Evolutionary conservation across 257 asterid species (phyloP).

Genomic region (Linaria vulgaris): DNA sequence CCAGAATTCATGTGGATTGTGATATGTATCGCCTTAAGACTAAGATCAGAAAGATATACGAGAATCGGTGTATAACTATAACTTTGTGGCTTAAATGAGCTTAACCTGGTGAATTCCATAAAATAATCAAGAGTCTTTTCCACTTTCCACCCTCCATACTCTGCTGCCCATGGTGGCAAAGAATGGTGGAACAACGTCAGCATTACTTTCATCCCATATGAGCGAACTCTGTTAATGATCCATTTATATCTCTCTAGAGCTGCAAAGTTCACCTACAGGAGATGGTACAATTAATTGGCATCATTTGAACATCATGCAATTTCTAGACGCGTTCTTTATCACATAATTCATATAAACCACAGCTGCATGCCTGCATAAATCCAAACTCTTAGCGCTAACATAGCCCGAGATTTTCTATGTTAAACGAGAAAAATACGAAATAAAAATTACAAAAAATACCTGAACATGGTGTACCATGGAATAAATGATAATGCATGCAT

Average conservation of each 20-base stretch:
- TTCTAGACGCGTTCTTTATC: too few species aligned
- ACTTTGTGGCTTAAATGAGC: slow-evolving; percentile 2
- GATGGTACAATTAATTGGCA: background rate
- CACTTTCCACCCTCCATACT: slow-evolving; percentile 94
- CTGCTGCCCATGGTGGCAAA: slow-evolving; percentile 99
- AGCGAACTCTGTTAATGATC: slow-evolving; percentile 78
- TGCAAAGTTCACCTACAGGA: slow-evolving; percentile 71
- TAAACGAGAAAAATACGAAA: background rate
- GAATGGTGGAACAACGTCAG: slow-evolving; percentile 94
- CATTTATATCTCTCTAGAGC: slow-evolving; percentile 94
- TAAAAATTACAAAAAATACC: too few species aligned
- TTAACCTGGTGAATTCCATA: slow-evolving; percentile 85
- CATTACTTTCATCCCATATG: slow-evolving; percentile 96
- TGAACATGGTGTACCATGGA: background rate
- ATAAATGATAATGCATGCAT: background rate
- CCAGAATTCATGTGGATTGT: background rate
- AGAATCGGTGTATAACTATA: background rate
- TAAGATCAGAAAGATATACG: background rate
- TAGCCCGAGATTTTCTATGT: background rate
- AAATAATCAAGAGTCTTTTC: slow-evolving; percentile 87
- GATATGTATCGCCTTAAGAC: background rate
- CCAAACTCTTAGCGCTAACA: background rate
- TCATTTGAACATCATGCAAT: background rate
- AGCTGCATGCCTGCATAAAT: too few species aligned
- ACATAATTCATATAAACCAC: too few species aligned